Base-by-base conservation (phyloP, 169 alveolate species). In the Plasmodium gaboni region DNA sequence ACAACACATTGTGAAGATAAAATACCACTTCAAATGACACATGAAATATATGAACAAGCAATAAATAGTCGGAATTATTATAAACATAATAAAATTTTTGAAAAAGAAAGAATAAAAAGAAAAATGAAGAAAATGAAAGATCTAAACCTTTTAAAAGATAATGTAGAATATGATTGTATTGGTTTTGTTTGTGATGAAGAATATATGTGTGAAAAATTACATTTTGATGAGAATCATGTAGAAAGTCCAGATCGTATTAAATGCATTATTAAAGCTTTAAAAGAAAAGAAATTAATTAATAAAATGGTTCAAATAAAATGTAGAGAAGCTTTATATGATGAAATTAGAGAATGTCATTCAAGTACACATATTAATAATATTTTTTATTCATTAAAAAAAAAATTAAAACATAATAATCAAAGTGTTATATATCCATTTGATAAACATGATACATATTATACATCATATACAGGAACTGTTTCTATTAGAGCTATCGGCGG, bases 401-500 rank as follows among this genome's bases (percentile, higher is more conserved):
- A 61, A 44, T 80, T 80, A 68, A 80, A 68, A 68, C 69, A 80
- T 60, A 68, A 80, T 44, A 80, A 80, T 38, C 53, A 80, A 71
- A 32, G 57, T 1, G 83, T 68, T 42, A 80, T 68, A 67, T 68
- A 80, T 32, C 89, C 89, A 24, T 78, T 78, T 78, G 83, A 80
- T 1, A 80, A 80, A 42, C 83, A 80, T 60, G 94, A 93, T 13
- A 93, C 94, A 2, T 90, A 93, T 64, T 73, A 90, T 65, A 90
- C 95, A 7, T 74, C 78, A 6, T 53, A 78, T 59, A 83, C 94
- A 17, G 94, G 89, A 38, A 74, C 59, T 2, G 95, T 93, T 46
- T 92, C 95, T 32, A 88, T 85, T 17, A 55, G 91, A 65, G 95
- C 94, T n/a, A 92, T 93, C 26, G 94, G 94, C 7, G 92, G 94